phyloP scores from a whole-genome alignment of 305 asterid species.

The Galium porrigens region DNA sequence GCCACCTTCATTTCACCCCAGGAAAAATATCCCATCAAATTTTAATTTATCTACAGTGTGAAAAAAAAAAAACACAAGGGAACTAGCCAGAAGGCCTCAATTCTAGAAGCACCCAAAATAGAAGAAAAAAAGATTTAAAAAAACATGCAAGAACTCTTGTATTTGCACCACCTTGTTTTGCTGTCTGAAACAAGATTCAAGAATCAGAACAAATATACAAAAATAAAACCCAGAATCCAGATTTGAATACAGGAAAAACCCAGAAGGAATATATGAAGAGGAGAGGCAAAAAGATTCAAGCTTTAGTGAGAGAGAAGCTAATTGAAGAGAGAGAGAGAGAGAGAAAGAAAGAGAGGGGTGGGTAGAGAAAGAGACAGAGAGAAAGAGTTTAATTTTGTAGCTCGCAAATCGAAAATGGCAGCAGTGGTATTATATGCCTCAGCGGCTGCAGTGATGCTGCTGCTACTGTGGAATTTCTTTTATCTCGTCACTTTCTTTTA shows the following conservation, averaged over 20 bases:
- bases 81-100: constrained; percentile 1
- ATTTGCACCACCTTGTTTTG: background rate
- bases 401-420: constrained; percentile 35
- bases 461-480: constrained; percentile 20
- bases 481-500: constrained; percentile 11
- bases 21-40: background rate
- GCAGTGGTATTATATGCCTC: constrained; percentile 26
- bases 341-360: constrained; percentile 13
- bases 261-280: constrained; percentile 4
- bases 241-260: constrained; percentile 3
- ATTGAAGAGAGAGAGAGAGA: constrained; percentile 8
- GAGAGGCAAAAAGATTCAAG: background rate
- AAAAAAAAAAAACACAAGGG: background rate
- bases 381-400: constrained; percentile 12
- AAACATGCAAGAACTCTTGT: constrained; percentile 7
- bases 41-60: background rate
- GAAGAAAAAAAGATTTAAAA: background rate
- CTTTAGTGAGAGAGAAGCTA: constrained; percentile 12
- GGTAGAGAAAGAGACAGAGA: constrained; percentile 16
- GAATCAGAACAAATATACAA: constrained; percentile 6
- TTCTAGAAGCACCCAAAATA: constrained; percentile 14
- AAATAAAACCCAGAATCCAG: constrained; percentile 6
- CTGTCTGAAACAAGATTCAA: constrained; percentile 2
- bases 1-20: constrained; percentile 6
- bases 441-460: constrained; percentile 14